Evolutionary conservation across 2,329 filamentous ascomycete species (phyloP), one percentile per base, ranked within the genome.

Genomic region (Penicillium sp.): DNA sequence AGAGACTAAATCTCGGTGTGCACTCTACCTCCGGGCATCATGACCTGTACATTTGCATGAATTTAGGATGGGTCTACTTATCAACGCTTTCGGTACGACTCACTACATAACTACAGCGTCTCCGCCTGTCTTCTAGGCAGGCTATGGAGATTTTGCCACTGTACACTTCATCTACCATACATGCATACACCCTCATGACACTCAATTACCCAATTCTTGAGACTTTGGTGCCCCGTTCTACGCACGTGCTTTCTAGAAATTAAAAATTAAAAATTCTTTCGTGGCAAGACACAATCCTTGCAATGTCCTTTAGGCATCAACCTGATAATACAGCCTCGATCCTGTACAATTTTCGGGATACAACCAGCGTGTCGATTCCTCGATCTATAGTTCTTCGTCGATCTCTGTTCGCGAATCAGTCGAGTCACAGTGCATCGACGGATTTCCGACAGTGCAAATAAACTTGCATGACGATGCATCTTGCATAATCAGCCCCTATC

Each of bases 11-110:
- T 44, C 38, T 49, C 38, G 36, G 42, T 48, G 34, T 57, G 49
- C 49, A 59, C 52, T 43, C 49, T 15, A 42, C 18, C 50, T 52
- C 36, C 45, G 42, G 59, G 63, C 55, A 55, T 62, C 53, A 49
- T 52, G 54, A 57, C 51, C 57, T 65, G 65, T 68, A 66, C 50
- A 67, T 64, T 60, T 48, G 46, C 58, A 56, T 52, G 44, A 62
- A 60, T 60, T 54, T 55, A 60, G 56, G 43, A 56, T 51, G 50
- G 47, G 49, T 56, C 38, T 52, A 48, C 49, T 43, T 51, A 15
- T 42, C 31, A 61, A 57, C 56, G 60, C 61, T 48, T 56, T 53
- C 45, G 53, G 53, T 49, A 39, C 16, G 36, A 39, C 21, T 18
- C 36, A 21, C 36, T 21, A 39, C 36, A 39, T 39, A 39, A 18